These are phyloP conservation scores for Psilocybe mexicana DNA, from an alignment of 1,284 basidiomycete genomes.

Conservation along the genomic window DNA sequence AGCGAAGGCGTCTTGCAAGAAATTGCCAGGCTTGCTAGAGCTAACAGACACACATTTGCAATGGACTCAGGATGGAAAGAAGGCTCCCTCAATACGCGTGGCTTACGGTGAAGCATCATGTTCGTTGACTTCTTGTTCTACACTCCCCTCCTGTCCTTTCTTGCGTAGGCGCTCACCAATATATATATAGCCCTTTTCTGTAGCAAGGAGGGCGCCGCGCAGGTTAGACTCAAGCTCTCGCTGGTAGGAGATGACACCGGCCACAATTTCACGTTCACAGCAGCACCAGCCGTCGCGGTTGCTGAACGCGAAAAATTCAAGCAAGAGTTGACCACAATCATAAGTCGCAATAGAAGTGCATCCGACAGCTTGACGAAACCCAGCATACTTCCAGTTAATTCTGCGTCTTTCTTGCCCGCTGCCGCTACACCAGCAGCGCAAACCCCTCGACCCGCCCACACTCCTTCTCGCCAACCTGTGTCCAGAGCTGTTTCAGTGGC, in stretches of 20 bases:
- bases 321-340: constrained; percentile 69
- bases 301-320: constrained; percentile 81
- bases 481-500: constrained; percentile 63
- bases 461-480: constrained; percentile 39
- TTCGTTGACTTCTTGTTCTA: constrained; percentile 39
- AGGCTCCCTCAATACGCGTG: constrained; percentile 59
- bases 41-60: constrained; percentile 66
- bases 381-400: constrained; percentile 12
- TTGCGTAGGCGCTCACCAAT: constrained; percentile 18
- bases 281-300: constrained; percentile 58
- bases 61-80: constrained; percentile 74
- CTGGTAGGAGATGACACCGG: constrained; percentile 65
- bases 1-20: constrained; percentile 81
- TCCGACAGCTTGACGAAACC: constrained; percentile 30
- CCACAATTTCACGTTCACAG: constrained; percentile 79
- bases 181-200: constrained; percentile 67
- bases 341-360: constrained; percentile 63
- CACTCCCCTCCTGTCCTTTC: constrained; percentile 11
- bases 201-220: constrained; percentile 76
- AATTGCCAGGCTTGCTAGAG: constrained; percentile 67
- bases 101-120: constrained; percentile 60
- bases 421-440: constrained; percentile 28
- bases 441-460: constrained; percentile 30
- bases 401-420: constrained; percentile 27
- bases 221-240: constrained; percentile 74